These are phyloP conservation scores for Chalara sp. DNA, from an alignment of 2,329 filamentous ascomycete species.

Conservation along the genomic window DNA sequence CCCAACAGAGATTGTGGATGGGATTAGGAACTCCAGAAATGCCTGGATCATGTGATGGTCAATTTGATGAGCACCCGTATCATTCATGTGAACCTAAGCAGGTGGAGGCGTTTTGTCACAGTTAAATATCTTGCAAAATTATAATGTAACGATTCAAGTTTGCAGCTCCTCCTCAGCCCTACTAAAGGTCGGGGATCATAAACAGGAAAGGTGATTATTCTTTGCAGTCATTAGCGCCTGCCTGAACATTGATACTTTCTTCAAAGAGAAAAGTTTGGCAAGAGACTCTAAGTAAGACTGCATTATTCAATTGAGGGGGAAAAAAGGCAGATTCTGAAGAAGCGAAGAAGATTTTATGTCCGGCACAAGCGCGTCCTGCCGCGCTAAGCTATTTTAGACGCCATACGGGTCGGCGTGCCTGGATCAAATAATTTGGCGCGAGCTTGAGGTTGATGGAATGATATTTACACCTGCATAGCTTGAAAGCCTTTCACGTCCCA, in stretches of 20 bases:
- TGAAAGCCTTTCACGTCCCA: neutral
- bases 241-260: slow-evolving; percentile 74
- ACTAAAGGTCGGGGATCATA: slow-evolving; percentile 54
- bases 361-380: neutral
- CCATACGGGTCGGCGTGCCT: neutral
- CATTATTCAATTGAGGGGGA: slow-evolving; percentile 66
- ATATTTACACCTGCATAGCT: no score
- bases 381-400: slow-evolving; percentile 2
- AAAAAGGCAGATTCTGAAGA: slow-evolving; percentile 9
- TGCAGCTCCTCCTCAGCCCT: slow-evolving; percentile 45
- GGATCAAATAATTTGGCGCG: neutral
- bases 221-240: slow-evolving; percentile 98
- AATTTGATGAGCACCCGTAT: neutral
- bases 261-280: slow-evolving; percentile 55
- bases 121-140: neutral
- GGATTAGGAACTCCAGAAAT: no score
- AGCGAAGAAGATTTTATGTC: slow-evolving; percentile 4
- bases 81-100: neutral
- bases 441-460: neutral
- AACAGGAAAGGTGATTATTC: slow-evolving; percentile 71
- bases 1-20: no score
- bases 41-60: no score
- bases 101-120: neutral
- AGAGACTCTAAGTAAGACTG: slow-evolving; percentile 99
- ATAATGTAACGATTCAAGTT: slow-evolving; percentile 41